Evolutionary conservation across 805 yeast genomes (phyloP).

Genomic region (Saccharomycopsis babjevae): DNA sequence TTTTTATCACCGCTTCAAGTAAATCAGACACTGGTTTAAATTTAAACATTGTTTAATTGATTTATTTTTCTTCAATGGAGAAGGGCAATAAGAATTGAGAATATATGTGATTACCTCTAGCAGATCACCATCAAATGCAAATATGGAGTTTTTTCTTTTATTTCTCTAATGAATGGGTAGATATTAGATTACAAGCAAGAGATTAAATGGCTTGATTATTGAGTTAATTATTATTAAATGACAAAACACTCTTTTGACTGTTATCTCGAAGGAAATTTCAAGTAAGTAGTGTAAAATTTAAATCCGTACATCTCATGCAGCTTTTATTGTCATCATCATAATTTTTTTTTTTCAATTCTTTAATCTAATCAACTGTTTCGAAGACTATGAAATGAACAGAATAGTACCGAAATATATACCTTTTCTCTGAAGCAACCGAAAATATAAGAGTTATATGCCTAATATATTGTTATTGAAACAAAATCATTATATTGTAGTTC

Average conservation of each 20-base stretch:
- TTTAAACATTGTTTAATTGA: constrained; percentile 8
- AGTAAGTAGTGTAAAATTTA: not conserved
- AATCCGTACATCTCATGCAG: not conserved
- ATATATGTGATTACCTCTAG: too few relatives aligned
- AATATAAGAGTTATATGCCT: too few relatives aligned
- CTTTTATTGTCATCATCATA: not conserved
- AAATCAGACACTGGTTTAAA: constrained; percentile 5
- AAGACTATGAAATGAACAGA: too few relatives aligned
- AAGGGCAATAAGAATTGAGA: not conserved
- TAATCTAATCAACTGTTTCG: too few relatives aligned
- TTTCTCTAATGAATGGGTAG: too few relatives aligned
- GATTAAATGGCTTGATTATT: not conserved
- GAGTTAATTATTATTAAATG: not conserved
- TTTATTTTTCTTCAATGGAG: not conserved
- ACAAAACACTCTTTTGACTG: not conserved
- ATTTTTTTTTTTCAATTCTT: not conserved
- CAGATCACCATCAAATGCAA: too few relatives aligned
- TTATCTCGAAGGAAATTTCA: not conserved
- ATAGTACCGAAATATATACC: too few relatives aligned
- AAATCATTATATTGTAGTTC: too few relatives aligned
- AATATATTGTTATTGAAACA: not conserved
- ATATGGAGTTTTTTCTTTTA: too few relatives aligned
- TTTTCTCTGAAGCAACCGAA: not conserved
- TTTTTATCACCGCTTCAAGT: constrained; percentile 5
- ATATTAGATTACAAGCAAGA: not conserved